Base-by-base conservation (phyloP, 2,329 filamentous ascomycete species). In the Neospermospora avenae region DNA sequence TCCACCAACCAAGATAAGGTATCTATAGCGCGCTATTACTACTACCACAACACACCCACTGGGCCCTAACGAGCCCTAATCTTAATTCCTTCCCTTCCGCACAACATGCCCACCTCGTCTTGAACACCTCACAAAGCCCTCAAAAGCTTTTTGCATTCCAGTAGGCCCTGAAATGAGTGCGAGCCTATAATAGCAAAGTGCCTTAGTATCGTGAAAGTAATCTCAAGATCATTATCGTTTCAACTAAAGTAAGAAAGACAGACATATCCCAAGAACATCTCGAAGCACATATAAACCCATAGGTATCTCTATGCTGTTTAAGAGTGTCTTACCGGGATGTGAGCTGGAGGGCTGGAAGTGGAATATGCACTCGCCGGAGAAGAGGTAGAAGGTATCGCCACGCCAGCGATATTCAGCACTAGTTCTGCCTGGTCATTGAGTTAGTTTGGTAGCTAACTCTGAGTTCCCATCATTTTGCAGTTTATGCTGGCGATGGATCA, bases 281-380 rank as follows among this genome's bases (percentile, higher is more conserved):
- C 28, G 28, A 31, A 10, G n/a, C n/a, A n/a, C n/a, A n/a, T n/a
- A n/a, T n/a, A 64, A 39, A 4, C 68, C 59, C 10, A 56, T 34
- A 22, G 64, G 67, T 13, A 59, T 57, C 49, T 71, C 67, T 4
- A 41, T 44, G 49, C 69, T 68, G 11, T 58, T 46, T 56, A 70
- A 68, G 1, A 63, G 67, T 41, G 68, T 70, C 31, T 58, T 56
- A 2, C 68, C 68, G 2, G 66, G 57, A 44, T 59, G 60, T 18
- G 41, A 59, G 41, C 57, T 59, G 63, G 65, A 70, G 18, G 65
- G 62, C 11, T 55, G 54, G 49, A 69, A 69, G 28, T 44, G 31
- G 51, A 68, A 69, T 1, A 55, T 51, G 57, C 70, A 68, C 18
- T 56, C 58, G 7, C 65, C 68, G 4, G 59, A 61, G 34, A 69